Base-by-base conservation (phyloP, 805 yeast species). In the Lachancea nothofagi region DNA sequence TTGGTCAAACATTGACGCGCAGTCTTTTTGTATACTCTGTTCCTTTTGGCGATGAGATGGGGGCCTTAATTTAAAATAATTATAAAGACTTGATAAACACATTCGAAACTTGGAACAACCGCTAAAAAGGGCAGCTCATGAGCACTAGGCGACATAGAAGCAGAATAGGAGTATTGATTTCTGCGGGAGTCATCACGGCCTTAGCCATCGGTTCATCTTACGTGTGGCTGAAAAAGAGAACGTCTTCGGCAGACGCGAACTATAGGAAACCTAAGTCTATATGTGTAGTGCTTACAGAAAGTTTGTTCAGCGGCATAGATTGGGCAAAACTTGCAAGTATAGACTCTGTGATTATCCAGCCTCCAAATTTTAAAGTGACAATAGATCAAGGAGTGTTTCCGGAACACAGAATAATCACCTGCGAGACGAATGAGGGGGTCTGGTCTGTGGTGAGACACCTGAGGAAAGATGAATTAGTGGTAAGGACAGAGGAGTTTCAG, bases 391-490 rank as follows among this genome's bases (percentile, higher is more conserved):
- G 32, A 12, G 5, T 5, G 9, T 41, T 55, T 1, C 55, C 59
- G 2, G 37, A 44, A 15, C 56, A 54, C 43, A 65, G 69, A 37
- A 48, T 72, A 9, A 69, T 77, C 2, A 62, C 61, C 33, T 72
- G 78, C 35, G 70, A 66, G n/a, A 67, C 73, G 0, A 62, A 62
- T 39, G 61, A 57, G 9, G 80, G 83, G 2, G 54, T 75, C 9
- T 70, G 75, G 61, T 76, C 78, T 26, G 65, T 78, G n/a, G 62
- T 76, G 17, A 75, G 75, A 44, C 80, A 76, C 42, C 38, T 78
- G 19, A 55, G 60, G 17, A 65, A 72, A 24, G 64, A 67, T 15
- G 41, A 53, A 6, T 40, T 66, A 4, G 45, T 64, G 33, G 47
- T 62, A 2, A 53, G 54, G 1, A 32, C 47, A 3, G 54, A 47